Conservation (phyloP, 345 rosid species). For the Jatropha curcas region DNA sequence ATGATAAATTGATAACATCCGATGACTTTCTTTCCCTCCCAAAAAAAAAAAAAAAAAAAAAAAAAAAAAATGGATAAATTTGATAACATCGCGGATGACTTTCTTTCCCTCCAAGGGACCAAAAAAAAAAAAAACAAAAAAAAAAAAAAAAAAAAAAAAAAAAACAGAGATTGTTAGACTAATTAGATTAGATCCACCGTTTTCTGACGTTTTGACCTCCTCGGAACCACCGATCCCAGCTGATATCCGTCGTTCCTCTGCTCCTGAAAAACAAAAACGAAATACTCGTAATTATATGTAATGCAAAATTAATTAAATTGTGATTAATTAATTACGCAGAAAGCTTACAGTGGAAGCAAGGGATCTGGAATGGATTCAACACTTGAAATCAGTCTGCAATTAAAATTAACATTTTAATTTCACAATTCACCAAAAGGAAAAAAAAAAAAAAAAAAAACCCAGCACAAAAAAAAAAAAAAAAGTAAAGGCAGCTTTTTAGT, state of each 20-base stretch:
- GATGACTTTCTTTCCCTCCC: too few species aligned
- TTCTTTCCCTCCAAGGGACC: too few species aligned
- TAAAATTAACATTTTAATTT: too few species aligned
- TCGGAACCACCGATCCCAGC: constrained; percentile 52
- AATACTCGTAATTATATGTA: background rate
- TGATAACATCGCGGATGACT: too few species aligned
- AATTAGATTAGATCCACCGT: constrained; percentile 54
- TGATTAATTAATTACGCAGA: background rate
- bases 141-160: too few species aligned
- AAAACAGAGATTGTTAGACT: constrained; percentile 8
- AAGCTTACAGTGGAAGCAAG: constrained; percentile 40
- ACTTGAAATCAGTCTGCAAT: constrained; percentile 34
- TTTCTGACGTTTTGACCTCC: constrained; percentile 32
- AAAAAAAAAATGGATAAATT: too few species aligned
- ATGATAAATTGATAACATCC: too few species aligned
- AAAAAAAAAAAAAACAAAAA: too few species aligned
- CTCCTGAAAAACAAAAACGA: constrained; percentile 21
- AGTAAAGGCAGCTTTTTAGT: background rate
- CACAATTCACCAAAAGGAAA: too few species aligned
- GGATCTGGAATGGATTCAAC: constrained; percentile 47
- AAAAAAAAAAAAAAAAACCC: too few species aligned
- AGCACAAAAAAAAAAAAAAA: background rate
- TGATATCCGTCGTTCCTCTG: constrained; percentile 27
- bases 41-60: too few species aligned
- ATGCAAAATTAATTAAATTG: background rate